Evolutionary conservation across 352 stramenopile species (phyloP), one percentile per base, ranked within the genome.

Genomic region (Globisporangium sylvaticum): DNA sequence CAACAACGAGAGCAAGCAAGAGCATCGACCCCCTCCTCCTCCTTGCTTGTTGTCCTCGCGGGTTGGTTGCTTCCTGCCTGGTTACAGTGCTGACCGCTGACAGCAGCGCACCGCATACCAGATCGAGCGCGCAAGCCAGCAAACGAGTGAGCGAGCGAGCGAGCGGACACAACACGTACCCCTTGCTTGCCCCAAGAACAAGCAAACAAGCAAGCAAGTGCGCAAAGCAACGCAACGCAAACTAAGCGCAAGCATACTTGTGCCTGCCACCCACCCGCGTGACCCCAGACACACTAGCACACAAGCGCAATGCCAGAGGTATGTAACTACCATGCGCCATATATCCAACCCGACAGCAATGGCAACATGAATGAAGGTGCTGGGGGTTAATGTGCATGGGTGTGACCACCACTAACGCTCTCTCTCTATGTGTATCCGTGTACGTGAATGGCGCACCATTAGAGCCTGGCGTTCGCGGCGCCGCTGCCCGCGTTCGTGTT

Each of bases 401-500:
- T 18, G 27, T 54, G 46, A 14, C 46, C 46, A 14, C 18, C 39
- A 25, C 54, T 60, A 27, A 60, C 54, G 31, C 31, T 31, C 9
- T n/a, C 18, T 44, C 27, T 25, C 27, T 42, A 0, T 59, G 1
- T 59, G 15, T 10, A 9, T n/a, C n/a, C n/a, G n/a, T n/a, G n/a
- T n/a, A n/a, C n/a, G n/a, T n/a, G n/a, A n/a, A n/a, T n/a, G n/a
- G n/a, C n/a, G n/a, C n/a, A n/a, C n/a, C n/a, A n/a, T n/a, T n/a
- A 92, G 83, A 85, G 69, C 64, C 72, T 92, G 31, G 77, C 78
- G 57, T 90, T 92, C 62, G 70, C 67, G 55, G 72, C 79, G 64
- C 71, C 83, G 64, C 69, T 79, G 66, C 82, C 84, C 7, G 60
- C 84, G 61, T 88, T 81, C 69, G 82, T 89, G 64, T 92, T 87